Base-by-base conservation (phyloP, 208 protist genomes). In the Acanthamoeba quina region DNA sequence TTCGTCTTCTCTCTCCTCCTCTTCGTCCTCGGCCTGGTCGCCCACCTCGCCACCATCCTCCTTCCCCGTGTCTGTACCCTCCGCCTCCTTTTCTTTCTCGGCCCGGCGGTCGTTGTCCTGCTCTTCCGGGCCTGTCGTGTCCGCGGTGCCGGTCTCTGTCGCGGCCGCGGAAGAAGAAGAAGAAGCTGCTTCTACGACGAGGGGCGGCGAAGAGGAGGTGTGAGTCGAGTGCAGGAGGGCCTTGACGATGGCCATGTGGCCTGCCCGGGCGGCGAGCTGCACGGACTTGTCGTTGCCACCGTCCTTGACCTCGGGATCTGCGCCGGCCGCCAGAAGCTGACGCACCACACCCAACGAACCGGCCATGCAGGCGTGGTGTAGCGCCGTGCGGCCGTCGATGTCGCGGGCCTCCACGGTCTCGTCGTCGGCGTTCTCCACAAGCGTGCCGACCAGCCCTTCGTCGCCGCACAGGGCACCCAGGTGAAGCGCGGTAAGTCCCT, bases 291-390 rank as follows among this genome's bases (percentile, higher is more conserved):
- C 58, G 19, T 47, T 47, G 10, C 41, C 37, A 7, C 7, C 24
- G 83, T 90, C 83, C 83, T 90, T 64, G 31, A 2, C 83, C 83
- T 72, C 34, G 11, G 83, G 26, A 34, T 70, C 60, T 21, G 83
- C 83, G 44, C 83, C 83, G 34, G 83, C 47, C 0, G 10, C 83
- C 11, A 90, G 83, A 9, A 70, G 54, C 17, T 24, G 47, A 3
- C 83, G 58, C 17, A 64, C 83, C 29, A 72, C n/a, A 5, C 83
- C 34, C 9, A 72, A 34, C 6, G 58, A 90, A 5, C 60, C 83
- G 54, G 19, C 24, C 29, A 52, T 26, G 62, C 83, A 90, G 68
- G 88, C 88, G 24, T 49, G 37, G 66, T 93, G 88, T 62, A 93
- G 88, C 29, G 88, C 47, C 5, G 88, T 93, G 7, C 37, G 26